phyloP scores from a whole-genome alignment of 345 rosid species.

The Carallia pectinifolia region DNA sequence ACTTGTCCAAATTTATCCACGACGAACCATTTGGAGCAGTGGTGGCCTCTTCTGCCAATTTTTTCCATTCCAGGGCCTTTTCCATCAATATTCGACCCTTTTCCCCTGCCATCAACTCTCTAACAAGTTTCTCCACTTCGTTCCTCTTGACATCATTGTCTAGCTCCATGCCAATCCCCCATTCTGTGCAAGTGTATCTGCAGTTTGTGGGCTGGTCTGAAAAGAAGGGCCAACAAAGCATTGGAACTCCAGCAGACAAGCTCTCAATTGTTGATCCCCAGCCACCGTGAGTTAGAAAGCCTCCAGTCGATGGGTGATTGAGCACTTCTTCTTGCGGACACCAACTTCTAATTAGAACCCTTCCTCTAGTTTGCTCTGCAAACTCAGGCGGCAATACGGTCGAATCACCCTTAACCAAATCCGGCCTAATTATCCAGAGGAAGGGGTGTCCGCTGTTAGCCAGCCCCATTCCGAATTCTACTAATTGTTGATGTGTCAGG shows the following conservation, averaged over 20 bases:
- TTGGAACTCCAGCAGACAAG: neutral
- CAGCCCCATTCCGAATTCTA: constrained; percentile 11
- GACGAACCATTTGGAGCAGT: too few relatives aligned
- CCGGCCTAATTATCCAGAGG: constrained; percentile 11
- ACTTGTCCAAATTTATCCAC: too few relatives aligned
- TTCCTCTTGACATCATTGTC: neutral
- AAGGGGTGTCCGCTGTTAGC: constrained; percentile 3
- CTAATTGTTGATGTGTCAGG: neutral
- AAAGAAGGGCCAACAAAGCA: neutral
- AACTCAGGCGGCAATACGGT: neutral
- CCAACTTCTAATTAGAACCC: neutral
- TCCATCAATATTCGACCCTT: neutral
- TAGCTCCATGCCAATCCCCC: neutral
- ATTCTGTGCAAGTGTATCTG: neutral
- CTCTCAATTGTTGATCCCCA: neutral
- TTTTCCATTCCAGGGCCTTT: neutral
- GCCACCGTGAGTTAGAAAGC: neutral
- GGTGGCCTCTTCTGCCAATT: too few relatives aligned
- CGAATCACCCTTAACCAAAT: neutral
- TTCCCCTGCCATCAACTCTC: neutral
- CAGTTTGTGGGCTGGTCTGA: neutral
- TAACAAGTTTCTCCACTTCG: neutral
- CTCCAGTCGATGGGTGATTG: neutral
- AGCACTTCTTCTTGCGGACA: neutral
- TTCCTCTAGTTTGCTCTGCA: neutral